Percentiles rank a stretch among this genome's conserved stretches.
Conservation (phyloP, 2,329 filamentous ascomycete species). For the Coniella vitis region DNA sequence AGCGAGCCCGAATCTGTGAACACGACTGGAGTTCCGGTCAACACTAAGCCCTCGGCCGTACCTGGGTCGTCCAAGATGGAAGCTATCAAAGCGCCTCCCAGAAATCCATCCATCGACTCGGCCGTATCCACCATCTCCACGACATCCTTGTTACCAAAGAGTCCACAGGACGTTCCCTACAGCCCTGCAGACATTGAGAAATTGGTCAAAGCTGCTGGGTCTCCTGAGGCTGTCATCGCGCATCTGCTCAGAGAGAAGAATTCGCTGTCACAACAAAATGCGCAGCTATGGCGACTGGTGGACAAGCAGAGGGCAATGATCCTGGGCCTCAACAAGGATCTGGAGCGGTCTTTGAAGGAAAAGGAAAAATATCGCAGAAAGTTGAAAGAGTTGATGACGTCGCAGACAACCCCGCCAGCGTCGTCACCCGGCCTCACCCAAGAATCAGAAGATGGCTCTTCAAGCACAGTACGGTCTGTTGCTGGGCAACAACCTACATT, state of each 20-base stretch:
- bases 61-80: constrained; percentile 39
- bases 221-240: constrained; percentile 80
- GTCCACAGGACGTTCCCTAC: constrained; percentile 50
- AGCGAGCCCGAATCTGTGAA: constrained; percentile 36
- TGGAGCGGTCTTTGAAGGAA: constrained; percentile 85
- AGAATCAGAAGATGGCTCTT: constrained; percentile 13
- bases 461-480: constrained; percentile 21
- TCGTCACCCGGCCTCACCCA: constrained; percentile 14
- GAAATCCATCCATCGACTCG: constrained; percentile 88
- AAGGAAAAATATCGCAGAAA: constrained; percentile 92
- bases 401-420: constrained; percentile 26
- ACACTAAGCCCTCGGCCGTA: constrained; percentile 35
- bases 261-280: constrained; percentile 79
- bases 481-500: constrained; percentile 25
- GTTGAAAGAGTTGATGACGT: constrained; percentile 64
- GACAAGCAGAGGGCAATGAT: constrained; percentile 96
- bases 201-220: constrained; percentile 78
- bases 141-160: constrained; percentile 50
- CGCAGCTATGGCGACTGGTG: constrained; percentile 88
- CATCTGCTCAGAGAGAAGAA: constrained; percentile 89
- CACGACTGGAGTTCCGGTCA: constrained; percentile 37
- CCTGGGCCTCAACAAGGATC: constrained; percentile 84
- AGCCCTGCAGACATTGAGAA: constrained; percentile 68
- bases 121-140: constrained; percentile 73
- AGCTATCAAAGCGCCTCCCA: constrained; percentile 39